Evolutionary conservation across 108 stramenopile genomes (phyloP).

Genomic region (Bacterosira constricta): DNA sequence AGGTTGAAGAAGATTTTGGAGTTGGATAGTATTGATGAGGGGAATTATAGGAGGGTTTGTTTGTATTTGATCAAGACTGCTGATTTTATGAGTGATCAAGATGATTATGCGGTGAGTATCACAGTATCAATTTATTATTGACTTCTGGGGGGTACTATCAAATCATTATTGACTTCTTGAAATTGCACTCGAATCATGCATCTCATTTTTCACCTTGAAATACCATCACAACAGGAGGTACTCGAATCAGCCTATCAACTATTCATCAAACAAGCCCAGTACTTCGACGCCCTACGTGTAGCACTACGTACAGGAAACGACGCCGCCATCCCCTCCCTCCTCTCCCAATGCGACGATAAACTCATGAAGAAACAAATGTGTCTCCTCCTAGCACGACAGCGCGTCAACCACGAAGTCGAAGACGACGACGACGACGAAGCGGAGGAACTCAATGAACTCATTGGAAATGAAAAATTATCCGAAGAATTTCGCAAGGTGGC

Average conservation of each 20-base stretch:
- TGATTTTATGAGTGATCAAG: slow-evolving; percentile 93
- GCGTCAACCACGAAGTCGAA: slow-evolving; percentile 83
- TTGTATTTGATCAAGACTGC: slow-evolving; percentile 97
- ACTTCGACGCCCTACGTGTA: slow-evolving; percentile 92
- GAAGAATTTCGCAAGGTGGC: slow-evolving; percentile 92
- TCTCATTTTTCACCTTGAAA: not conserved
- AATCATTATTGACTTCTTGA: no score
- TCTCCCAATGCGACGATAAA: slow-evolving; percentile 77
- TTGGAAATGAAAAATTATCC: slow-evolving; percentile 92
- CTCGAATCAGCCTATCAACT: slow-evolving; percentile 90
- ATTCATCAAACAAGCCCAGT: slow-evolving; percentile 83
- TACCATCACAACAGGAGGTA: slow-evolving; percentile 64
- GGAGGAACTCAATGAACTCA: slow-evolving; percentile 85
- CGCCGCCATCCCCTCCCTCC: slow-evolving; percentile 75
- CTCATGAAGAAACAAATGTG: slow-evolving; percentile 92
- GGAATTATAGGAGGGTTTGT: slow-evolving; percentile 94
- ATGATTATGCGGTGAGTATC: slow-evolving; percentile 82
- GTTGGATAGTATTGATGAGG: slow-evolving; percentile 86
- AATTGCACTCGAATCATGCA: no score
- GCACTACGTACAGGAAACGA: slow-evolving; percentile 85
- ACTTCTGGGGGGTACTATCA: no score
- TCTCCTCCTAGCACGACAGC: slow-evolving; percentile 84
- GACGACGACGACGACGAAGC: slow-evolving; percentile 73
- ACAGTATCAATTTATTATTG: not conserved
- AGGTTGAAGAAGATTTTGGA: slow-evolving; percentile 80